These are phyloP conservation scores for Amphichorda felina DNA, from an alignment of 2,329 filamentous ascomycete species.

Conservation along the genomic window DNA sequence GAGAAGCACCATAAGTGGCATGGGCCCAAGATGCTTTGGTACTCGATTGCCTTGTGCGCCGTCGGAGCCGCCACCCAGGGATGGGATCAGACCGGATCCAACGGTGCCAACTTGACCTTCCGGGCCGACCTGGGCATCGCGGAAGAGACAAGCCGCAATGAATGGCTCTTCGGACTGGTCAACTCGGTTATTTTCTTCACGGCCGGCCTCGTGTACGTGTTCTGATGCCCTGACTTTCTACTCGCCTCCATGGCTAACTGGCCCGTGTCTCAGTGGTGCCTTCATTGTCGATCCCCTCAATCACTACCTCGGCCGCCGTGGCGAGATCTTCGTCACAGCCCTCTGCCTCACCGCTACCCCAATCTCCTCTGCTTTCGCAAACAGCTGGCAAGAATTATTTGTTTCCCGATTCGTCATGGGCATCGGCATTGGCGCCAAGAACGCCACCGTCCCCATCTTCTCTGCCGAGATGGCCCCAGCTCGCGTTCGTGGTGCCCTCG, in stretches of 20 bases:
- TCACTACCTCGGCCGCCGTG: conserved; percentile 51
- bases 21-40: conserved; percentile 25
- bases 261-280: conserved; percentile 8
- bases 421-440: conserved; percentile 56
- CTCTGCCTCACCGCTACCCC: conserved; percentile 30
- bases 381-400: conserved; percentile 55
- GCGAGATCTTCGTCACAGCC: conserved; percentile 55
- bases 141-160: conserved; percentile 23
- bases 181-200: conserved; percentile 19
- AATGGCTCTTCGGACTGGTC: conserved; percentile 20
- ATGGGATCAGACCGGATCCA: conserved; percentile 51
- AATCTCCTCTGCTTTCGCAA: conserved; percentile 46
- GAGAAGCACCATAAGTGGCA: conserved; percentile 46
- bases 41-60: conserved; percentile 37
- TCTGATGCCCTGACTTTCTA: conserved; percentile 8
- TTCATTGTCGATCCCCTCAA: conserved; percentile 43
- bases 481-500: conserved; percentile 55
- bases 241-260: neutral
- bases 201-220: conserved; percentile 45
- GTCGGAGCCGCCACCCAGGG: conserved; percentile 45
- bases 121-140: conserved; percentile 26
- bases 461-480: conserved; percentile 61
- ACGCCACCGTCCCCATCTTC: conserved; percentile 56
- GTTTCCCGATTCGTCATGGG: conserved; percentile 55
- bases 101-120: conserved; percentile 49